A percentile compares a stretch with the other conserved stretches of the same genome.
These are phyloP conservation scores for Aspergillus steynii DNA, from an alignment of 495 filamentous ascomycete species.

Conservation along the genomic window DNA sequence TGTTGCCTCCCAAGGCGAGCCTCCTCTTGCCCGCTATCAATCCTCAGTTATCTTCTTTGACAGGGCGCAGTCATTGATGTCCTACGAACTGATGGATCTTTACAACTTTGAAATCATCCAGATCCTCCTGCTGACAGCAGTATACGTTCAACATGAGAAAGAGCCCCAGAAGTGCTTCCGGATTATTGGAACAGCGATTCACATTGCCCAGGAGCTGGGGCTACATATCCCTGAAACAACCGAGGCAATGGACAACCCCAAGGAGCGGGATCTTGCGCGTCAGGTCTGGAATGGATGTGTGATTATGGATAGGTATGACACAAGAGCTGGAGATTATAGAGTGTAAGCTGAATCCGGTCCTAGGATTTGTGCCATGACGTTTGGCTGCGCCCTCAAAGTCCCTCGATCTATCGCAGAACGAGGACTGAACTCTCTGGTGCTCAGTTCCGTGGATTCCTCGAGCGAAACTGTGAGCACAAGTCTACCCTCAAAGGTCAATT, in stretches of 20 bases:
- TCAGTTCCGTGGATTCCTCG: not conserved
- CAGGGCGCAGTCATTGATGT: not conserved
- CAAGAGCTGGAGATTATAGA: not conserved
- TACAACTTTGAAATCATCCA: slow-evolving; percentile 13
- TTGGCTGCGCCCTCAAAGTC: not conserved
- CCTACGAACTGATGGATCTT: not conserved
- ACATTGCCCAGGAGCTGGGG: not conserved
- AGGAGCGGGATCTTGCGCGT: not conserved
- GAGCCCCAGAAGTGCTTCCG: slow-evolving; percentile 17
- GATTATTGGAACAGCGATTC: slow-evolving; percentile 58
- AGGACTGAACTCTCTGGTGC: not conserved
- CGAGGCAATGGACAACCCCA: not conserved
- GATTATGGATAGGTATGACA: not conserved
- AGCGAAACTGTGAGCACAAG: not conserved
- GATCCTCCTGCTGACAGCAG: slow-evolving; percentile 23
- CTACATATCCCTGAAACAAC: not conserved
- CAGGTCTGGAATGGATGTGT: not conserved
- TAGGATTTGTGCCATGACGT: not conserved
- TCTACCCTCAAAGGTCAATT: not conserved
- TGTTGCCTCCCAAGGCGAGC: slow-evolving; percentile 18
- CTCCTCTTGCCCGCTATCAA: slow-evolving; percentile 13
- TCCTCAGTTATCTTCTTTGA: slow-evolving; percentile 7
- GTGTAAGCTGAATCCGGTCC: not conserved
- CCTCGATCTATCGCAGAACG: not conserved
- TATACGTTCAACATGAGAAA: slow-evolving; percentile 23